Evolutionary conservation across 257 asterid species (phyloP), one percentile per base, ranked within the genome.

Genomic region (Solanum piurae): DNA sequence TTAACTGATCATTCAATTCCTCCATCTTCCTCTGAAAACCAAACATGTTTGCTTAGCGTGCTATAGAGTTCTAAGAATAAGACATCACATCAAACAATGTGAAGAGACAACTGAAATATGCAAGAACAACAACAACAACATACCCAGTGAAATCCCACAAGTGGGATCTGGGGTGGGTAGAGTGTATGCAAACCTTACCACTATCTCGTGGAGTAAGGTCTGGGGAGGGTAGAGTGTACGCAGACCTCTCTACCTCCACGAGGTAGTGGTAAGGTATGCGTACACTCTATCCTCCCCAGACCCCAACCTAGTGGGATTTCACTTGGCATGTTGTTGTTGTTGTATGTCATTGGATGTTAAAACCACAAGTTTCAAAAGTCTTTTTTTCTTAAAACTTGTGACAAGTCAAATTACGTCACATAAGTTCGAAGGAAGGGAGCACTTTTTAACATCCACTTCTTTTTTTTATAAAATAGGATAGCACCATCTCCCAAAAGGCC

Each of bases 21-120:
- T 90, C 95, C 92, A 94, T 89, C 93, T 90, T 93, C 88, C 40
- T 75, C 99, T 96, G 98, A 88, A 91, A 88, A 80, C 73, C 87
- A 85, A 89, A 55, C 27, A 49, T 49, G 31, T 82, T 29, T 49
- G 69, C 69, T 82, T 82, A 82, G 46, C 11, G 5, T 49, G 40
- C 29, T 77, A n/a, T 7, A 77, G 29, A 40, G 38, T 82, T 49
- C 31, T 49, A 82, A 66, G 69, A 52, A 82, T 49, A 82, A 49
- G 44, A 82, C 86, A 82, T 49, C 69, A 82, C 29, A 82, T 82
- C 86, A 82, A 49, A 40, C 69, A 82, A 49, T 82, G 69, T 82
- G 44, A 82, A 18, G 86, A 29, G 18, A 82, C 86, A 49, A 29
- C 27, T 49, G 69, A 82, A 44, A 33, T 82, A 49, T 49, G 69